A percentile compares a stretch with the other conserved stretches of the same genome.
phyloP scores from a whole-genome alignment of 441 rosid genomes.

The Geranium incanum region DNA sequence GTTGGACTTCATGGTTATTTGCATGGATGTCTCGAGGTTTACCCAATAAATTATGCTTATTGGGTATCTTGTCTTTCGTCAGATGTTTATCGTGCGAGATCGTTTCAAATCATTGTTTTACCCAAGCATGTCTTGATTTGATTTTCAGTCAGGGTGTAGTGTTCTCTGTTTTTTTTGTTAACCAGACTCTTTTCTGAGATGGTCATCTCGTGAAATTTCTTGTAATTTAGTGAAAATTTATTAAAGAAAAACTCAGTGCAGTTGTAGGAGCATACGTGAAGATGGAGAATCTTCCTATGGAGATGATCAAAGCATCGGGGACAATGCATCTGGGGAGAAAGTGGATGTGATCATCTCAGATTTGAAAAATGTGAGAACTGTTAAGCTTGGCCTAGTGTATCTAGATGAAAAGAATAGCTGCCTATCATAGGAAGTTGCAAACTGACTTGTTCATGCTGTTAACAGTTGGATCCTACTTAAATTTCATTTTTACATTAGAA shows the following conservation, averaged over 20 bases:
- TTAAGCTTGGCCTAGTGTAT: constrained; percentile 8
- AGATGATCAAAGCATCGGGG: constrained; percentile 43
- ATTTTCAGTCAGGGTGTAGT: not conserved
- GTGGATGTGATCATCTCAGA: constrained; percentile 29
- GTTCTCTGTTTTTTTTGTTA: not conserved
- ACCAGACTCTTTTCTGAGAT: constrained; percentile 4
- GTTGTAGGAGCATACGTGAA: constrained; percentile 55
- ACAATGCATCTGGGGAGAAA: constrained; percentile 40
- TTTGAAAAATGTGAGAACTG: constrained; percentile 41
- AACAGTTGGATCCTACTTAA: not conserved
- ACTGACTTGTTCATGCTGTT: constrained; percentile 2
- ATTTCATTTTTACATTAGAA: not conserved
- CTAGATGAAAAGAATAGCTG: not conserved
- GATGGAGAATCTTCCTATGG: constrained; percentile 48
- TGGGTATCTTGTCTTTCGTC: not conserved
- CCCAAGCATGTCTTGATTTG: not conserved
- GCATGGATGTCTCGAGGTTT: not conserved
- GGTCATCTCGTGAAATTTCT: not conserved
- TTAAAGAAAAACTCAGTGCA: constrained; percentile 17
- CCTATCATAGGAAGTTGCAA: constrained; percentile 1
- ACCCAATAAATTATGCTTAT: constrained; percentile 6
- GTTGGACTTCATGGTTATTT: constrained; percentile 8
- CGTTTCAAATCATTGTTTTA: constrained; percentile 1
- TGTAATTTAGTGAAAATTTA: constrained; percentile 9
- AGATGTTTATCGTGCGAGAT: not conserved